These are phyloP conservation scores for Neonectria hederae DNA, from an alignment of 2,329 filamentous ascomycete species.

Conservation along the genomic window DNA sequence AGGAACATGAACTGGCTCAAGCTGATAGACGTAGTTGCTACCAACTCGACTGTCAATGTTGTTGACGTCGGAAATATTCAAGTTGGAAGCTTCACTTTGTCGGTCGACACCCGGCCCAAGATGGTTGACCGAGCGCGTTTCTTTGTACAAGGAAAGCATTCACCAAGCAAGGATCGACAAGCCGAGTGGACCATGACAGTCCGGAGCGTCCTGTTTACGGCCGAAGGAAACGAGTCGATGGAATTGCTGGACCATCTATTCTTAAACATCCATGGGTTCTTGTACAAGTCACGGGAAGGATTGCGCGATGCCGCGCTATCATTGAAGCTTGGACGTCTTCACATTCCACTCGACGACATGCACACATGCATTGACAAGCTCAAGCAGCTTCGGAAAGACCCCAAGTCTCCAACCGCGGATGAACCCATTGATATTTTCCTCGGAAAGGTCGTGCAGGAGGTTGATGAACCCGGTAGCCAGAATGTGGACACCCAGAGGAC, in stretches of 20 bases:
- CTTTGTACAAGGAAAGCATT: slow-evolving; percentile 78
- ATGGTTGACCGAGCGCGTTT: slow-evolving; percentile 90
- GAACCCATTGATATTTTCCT: slow-evolving; percentile 71
- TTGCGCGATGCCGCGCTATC: slow-evolving; percentile 90
- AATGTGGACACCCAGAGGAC: slow-evolving; percentile 78
- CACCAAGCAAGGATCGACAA: slow-evolving; percentile 69
- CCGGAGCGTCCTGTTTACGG: slow-evolving; percentile 87
- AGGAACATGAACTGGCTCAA: slow-evolving; percentile 87
- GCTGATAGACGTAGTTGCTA: slow-evolving; percentile 87
- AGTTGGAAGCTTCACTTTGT: slow-evolving; percentile 83
- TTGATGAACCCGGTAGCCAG: slow-evolving; percentile 72
- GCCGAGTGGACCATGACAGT: slow-evolving; percentile 94
- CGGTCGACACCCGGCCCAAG: slow-evolving; percentile 90
- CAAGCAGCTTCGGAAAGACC: slow-evolving; percentile 55
- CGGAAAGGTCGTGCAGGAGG: slow-evolving; percentile 77
- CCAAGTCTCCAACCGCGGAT: slow-evolving; percentile 46
- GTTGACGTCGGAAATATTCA: slow-evolving; percentile 86
- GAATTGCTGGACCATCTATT: slow-evolving; percentile 90
- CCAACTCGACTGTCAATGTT: slow-evolving; percentile 79
- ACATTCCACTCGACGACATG: slow-evolving; percentile 90
- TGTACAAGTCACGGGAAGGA: slow-evolving; percentile 86
- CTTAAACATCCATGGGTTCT: slow-evolving; percentile 89
- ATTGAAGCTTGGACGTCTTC: slow-evolving; percentile 88
- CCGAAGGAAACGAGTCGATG: slow-evolving; percentile 83
- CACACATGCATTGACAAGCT: slow-evolving; percentile 68